A percentile compares a stretch with the other conserved stretches of the same genome.
phyloP scores from a whole-genome alignment of 23 red algal genomes.

The Gracilaria domingensis region DNA sequence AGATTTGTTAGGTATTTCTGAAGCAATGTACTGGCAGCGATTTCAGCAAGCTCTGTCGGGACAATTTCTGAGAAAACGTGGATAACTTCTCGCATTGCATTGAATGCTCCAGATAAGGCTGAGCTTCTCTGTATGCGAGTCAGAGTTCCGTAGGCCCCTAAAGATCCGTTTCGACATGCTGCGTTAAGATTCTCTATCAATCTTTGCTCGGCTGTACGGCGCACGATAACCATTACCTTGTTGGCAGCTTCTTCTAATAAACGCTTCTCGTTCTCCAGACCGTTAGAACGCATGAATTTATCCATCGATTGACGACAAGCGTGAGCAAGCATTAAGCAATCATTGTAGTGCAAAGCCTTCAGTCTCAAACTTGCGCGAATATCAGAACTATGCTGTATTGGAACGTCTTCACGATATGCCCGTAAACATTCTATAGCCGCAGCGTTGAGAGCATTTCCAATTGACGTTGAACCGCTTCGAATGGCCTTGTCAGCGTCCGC shows the following conservation, averaged over 20 bases:
- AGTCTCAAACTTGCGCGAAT: constrained; percentile 65
- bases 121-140: constrained; percentile 67
- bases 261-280: constrained; percentile 6
- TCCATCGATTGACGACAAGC: constrained; percentile 29
- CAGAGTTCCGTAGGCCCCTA: constrained; percentile 78
- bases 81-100: constrained; percentile 71
- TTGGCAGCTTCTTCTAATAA: constrained; percentile 57
- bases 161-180: constrained; percentile 60
- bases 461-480: constrained; percentile 45
- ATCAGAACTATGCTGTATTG: constrained; percentile 71
- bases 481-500: constrained; percentile 57
- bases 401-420: constrained; percentile 70
- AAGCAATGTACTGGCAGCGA: constrained; percentile 50
- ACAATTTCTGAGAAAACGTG: constrained; percentile 67
- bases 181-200: constrained; percentile 63
- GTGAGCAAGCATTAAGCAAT: constrained; percentile 71
- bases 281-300: background rate
- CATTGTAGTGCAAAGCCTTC: constrained; percentile 72
- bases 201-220: constrained; percentile 55
- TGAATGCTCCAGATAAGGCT: constrained; percentile 66
- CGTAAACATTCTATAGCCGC: constrained; percentile 66
- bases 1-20: constrained; percentile 67
- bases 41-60: constrained; percentile 67
- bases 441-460: constrained; percentile 50
- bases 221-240: constrained; percentile 58